Percentiles rank a stretch among this genome's conserved stretches.
phyloP scores from a whole-genome alignment of 2,329 filamentous ascomycete genomes.

The Fusarium luffae region DNA sequence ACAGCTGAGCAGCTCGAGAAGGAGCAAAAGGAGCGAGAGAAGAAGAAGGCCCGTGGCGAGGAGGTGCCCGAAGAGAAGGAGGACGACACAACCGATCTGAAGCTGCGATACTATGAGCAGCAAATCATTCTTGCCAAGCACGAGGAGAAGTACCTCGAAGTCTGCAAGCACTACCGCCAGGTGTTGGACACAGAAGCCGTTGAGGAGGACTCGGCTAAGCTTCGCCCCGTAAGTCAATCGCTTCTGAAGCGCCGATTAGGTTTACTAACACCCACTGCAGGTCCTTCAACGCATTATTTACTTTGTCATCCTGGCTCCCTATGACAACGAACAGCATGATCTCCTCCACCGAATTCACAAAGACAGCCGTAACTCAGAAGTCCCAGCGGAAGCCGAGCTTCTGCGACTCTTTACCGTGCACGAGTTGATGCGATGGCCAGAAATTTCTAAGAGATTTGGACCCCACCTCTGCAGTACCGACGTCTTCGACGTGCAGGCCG shows the following conservation, averaged over 20 bases:
- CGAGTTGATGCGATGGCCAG: conserved; percentile 98
- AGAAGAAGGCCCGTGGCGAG: conserved; percentile 81
- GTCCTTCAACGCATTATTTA: conserved; percentile 95
- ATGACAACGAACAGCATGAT: conserved; percentile 99
- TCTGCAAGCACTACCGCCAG: conserved; percentile 97
- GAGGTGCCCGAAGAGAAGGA: conserved; percentile 81
- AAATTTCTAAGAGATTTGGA: conserved; percentile 88
- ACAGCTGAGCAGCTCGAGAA: conserved; percentile 89
- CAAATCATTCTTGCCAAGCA: conserved; percentile 97
- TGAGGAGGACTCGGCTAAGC: conserved; percentile 86
- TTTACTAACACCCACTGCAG: conserved; percentile 56
- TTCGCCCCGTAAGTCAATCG: conserved; percentile 76
- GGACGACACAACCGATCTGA: conserved; percentile 95
- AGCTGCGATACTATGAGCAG: conserved; percentile 96
- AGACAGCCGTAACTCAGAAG: conserved; percentile 82
- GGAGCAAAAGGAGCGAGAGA: conserved; percentile 87
- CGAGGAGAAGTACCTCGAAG: conserved; percentile 96
- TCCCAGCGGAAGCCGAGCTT: conserved; percentile 84
- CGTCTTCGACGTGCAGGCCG: conserved; percentile 79
- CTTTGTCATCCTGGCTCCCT: conserved; percentile 94
- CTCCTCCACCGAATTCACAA: conserved; percentile 92
- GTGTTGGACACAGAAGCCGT: conserved; percentile 96
- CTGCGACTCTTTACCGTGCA: conserved; percentile 94
- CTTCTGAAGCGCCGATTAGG: background rate
- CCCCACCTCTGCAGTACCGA: conserved; percentile 89